Conservation (phyloP, 2,329 filamentous ascomycete species). For the Rhynchosporium agropyri region DNA sequence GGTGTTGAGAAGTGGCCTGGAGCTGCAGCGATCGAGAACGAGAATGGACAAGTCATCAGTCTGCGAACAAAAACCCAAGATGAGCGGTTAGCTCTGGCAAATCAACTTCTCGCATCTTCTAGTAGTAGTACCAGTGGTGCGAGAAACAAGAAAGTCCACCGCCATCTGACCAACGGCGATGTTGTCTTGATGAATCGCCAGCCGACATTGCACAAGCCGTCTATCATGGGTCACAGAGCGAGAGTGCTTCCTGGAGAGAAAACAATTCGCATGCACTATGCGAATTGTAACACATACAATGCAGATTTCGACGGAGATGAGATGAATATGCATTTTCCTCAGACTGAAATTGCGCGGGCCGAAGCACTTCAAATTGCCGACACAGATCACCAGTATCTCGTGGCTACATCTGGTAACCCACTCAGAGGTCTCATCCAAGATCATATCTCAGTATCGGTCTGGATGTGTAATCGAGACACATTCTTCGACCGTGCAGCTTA, state of each 20-base stretch:
- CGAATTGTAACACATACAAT: constrained; percentile 99
- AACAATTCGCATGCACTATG: constrained; percentile 99
- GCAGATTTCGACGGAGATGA: constrained; percentile 99
- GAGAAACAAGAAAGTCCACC: constrained; percentile 93
- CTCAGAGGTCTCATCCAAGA: constrained; percentile 96
- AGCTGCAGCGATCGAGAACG: constrained; percentile 91
- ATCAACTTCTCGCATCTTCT: constrained; percentile 86
- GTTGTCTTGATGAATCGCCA: constrained; percentile 99
- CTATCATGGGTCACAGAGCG: constrained; percentile 97
- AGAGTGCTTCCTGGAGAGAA: constrained; percentile 92
- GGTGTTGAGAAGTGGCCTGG: constrained; percentile 93
- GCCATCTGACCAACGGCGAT: constrained; percentile 94
- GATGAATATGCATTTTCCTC: constrained; percentile 99
- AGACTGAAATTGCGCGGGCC: constrained; percentile 90
- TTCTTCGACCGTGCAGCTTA: constrained; percentile 89
- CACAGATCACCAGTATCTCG: constrained; percentile 96
- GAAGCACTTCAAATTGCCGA: constrained; percentile 94
- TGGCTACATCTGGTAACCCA: constrained; percentile 89
- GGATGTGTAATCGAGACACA: constrained; percentile 86
- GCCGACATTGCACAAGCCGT: constrained; percentile 96
- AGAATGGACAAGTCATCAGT: constrained; percentile 88
- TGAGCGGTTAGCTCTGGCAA: constrained; percentile 85
- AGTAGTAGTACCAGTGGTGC: constrained; percentile 73
- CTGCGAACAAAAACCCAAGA: constrained; percentile 85
- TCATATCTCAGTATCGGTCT: constrained; percentile 92